A percentile compares a stretch with the other conserved stretches of the same genome.
Conservation (phyloP, 2,329 filamentous ascomycete species). For the Aureobasidium zeae region DNA sequence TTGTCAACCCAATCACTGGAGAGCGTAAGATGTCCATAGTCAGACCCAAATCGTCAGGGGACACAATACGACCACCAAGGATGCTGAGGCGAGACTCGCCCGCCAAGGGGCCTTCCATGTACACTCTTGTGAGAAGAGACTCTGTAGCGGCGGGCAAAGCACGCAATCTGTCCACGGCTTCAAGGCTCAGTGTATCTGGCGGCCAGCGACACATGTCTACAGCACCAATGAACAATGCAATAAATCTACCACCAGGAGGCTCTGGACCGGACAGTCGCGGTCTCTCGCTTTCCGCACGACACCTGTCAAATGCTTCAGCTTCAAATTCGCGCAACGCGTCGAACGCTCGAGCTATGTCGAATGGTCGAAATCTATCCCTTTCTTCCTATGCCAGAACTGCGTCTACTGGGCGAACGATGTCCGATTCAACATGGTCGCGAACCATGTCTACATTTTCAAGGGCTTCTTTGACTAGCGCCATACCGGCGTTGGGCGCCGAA, state of each 20-base stretch:
- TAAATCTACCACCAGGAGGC: no score
- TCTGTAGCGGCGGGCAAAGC: not conserved
- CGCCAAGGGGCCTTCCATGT: not conserved
- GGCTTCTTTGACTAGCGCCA: not conserved
- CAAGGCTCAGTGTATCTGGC: not conserved
- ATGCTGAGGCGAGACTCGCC: not conserved
- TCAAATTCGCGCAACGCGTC: no score
- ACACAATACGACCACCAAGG: conserved; percentile 1
- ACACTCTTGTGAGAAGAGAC: conserved; percentile 12
- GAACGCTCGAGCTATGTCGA: not conserved
- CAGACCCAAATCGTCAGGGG: not conserved
- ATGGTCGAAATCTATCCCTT: not conserved
- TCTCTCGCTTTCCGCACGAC: not conserved
- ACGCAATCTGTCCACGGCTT: not conserved
- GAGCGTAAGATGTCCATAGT: conserved; percentile 7
- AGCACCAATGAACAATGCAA: not conserved
- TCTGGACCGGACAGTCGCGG: no score
- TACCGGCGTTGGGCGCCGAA: not conserved
- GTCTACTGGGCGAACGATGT: not conserved
- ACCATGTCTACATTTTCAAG: conserved; percentile 10
- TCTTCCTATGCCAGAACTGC: conserved; percentile 1
- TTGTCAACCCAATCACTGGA: conserved; percentile 15
- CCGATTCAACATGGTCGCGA: conserved; percentile 4
- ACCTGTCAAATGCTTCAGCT: conserved; percentile 1
- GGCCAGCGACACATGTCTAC: not conserved